Conservation (phyloP, 2,329 filamentous ascomycete genomes). For the Nemania diffusa region DNA sequence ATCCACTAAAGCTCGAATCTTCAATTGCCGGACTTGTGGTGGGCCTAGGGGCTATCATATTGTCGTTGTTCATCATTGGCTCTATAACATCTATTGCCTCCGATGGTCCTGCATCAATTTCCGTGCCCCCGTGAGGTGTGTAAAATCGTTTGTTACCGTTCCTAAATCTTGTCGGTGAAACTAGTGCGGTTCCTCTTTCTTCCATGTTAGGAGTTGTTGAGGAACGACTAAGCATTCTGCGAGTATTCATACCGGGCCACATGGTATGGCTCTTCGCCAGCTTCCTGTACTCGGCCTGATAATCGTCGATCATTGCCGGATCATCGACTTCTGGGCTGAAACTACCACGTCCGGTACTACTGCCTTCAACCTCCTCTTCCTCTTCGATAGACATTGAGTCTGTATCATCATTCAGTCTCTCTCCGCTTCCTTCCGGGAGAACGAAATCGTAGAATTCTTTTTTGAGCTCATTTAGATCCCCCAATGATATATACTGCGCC, state of each 20-base stretch:
- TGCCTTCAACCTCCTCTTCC: neutral
- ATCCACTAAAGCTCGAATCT: neutral
- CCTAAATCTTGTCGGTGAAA: neutral
- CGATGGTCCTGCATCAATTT: neutral
- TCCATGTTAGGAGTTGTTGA: neutral
- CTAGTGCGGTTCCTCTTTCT: neutral
- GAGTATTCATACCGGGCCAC: neutral
- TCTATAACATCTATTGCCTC: neutral
- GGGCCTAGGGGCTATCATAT: neutral
- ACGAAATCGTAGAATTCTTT: neutral
- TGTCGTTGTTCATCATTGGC: neutral
- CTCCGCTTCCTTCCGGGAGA: neutral
- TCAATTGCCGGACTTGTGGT: neutral
- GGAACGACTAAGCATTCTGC: neutral
- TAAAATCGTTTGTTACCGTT: neutral
- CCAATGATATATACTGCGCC: neutral
- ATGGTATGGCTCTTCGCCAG: conserved; percentile 7
- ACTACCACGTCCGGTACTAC: neutral
- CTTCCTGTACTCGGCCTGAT: conserved; percentile 7
- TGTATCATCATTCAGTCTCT: neutral
- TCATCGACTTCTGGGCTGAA: neutral
- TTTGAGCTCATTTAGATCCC: neutral
- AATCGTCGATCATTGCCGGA: neutral
- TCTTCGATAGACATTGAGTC: neutral
- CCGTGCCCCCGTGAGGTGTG: neutral